Percentiles rank a stretch among this genome's conserved stretches.
These are phyloP conservation scores for Passalora sequoiae DNA, from an alignment of 2,329 filamentous ascomycete genomes.

Conservation along the genomic window DNA sequence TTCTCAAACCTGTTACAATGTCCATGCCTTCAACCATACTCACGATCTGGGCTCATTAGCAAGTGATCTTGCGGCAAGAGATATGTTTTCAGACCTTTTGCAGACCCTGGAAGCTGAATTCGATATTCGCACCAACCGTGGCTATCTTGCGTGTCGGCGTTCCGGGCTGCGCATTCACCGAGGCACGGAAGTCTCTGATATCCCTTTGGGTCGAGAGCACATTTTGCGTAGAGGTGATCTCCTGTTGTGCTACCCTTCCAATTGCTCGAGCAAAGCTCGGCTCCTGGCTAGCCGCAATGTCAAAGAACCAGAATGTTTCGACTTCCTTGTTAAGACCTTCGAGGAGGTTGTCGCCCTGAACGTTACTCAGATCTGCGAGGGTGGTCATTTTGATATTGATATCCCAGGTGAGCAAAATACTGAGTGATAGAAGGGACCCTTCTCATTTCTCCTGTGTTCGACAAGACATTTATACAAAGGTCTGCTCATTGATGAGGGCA, in stretches of 20 bases:
- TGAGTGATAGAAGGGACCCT: too few species aligned
- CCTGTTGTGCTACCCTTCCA: constrained; percentile 16
- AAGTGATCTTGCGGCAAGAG: too few species aligned
- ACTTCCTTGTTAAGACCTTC: constrained; percentile 25
- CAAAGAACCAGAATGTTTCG: constrained; percentile 29
- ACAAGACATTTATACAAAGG: too few species aligned
- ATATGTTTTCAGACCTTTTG: too few species aligned
- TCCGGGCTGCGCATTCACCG: constrained; percentile 8
- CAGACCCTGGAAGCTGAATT: constrained; percentile 25
- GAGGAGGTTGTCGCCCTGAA: constrained; percentile 29
- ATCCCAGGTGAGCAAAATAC: background rate
- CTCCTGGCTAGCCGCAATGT: constrained; percentile 19
- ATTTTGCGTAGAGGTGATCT: constrained; percentile 23
- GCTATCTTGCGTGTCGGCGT: constrained; percentile 11
- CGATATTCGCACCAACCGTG: constrained; percentile 27
- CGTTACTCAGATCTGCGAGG: constrained; percentile 19
- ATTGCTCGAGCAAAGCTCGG: constrained; percentile 22
- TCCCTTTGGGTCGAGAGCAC: constrained; percentile 17
- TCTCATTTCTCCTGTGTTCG: too few species aligned
- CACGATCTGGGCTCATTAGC: constrained; percentile 15
- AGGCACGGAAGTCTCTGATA: constrained; percentile 21
- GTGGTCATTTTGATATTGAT: constrained; percentile 9
- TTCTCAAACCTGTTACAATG: constrained; percentile 15
- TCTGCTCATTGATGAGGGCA: too few species aligned
- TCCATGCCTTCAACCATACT: constrained; percentile 27